phyloP scores from a whole-genome alignment of 768 basidiomycete species.

The Chalciporus piperatus region DNA sequence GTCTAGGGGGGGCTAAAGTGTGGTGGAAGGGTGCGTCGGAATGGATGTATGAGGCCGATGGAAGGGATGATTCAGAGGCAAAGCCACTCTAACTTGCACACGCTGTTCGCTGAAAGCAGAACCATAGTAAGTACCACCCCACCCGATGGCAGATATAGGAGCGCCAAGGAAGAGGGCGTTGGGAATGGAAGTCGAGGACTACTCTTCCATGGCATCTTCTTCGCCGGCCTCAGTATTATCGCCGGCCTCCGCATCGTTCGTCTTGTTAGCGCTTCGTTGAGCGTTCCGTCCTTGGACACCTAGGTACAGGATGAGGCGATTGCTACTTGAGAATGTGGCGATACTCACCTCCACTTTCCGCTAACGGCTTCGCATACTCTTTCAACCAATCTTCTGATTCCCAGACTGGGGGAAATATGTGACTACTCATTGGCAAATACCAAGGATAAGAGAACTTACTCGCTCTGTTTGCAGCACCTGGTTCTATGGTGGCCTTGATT shows the following conservation, averaged over 20 bases:
- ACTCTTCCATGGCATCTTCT: constrained; percentile 69
- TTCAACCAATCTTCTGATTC: constrained; percentile 93
- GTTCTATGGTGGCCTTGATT: constrained; percentile 65
- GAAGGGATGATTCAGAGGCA: neutral
- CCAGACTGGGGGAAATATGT: constrained; percentile 63
- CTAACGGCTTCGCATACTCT: constrained; percentile 74
- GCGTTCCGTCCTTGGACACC: constrained; percentile 56
- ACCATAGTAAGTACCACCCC: neutral
- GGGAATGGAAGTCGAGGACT: constrained; percentile 12
- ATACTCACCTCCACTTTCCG: constrained; percentile 65
- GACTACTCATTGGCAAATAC: neutral
- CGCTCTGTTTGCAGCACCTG: constrained; percentile 68
- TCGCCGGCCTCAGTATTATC: constrained; percentile 33
- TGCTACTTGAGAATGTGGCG: constrained; percentile 1
- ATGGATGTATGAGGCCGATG: too few relatives aligned
- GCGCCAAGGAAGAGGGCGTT: neutral
- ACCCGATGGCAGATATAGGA: neutral
- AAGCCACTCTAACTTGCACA: neutral
- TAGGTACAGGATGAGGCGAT: constrained; percentile 19
- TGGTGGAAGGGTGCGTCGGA: too few relatives aligned
- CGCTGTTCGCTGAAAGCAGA: neutral
- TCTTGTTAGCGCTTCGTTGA: constrained; percentile 20
- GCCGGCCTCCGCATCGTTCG: constrained; percentile 23
- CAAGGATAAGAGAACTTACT: constrained; percentile 43
- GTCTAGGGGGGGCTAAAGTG: too few relatives aligned